Conservation (phyloP, 1,284 basidiomycete genomes). For the Moesziomyces sp. region DNA sequence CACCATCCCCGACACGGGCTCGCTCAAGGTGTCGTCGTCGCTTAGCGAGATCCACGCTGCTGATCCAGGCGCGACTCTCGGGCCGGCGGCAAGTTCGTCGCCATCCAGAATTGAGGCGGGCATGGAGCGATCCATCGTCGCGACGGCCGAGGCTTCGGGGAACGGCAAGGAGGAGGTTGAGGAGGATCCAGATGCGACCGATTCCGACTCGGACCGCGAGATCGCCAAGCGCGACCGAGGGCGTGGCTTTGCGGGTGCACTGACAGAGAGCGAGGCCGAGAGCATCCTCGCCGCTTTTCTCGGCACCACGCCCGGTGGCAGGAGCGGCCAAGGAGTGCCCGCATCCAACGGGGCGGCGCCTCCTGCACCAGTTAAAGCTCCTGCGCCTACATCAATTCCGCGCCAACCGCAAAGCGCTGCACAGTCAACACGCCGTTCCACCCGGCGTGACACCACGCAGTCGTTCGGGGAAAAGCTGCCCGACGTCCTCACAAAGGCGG, state of each 20-base stretch:
- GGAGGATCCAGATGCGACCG: slow-evolving; percentile 9
- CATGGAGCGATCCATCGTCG: too few relatives aligned
- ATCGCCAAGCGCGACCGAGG: slow-evolving; percentile 7
- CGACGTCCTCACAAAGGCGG: slow-evolving; percentile 21
- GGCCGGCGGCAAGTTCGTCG: neutral
- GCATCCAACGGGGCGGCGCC: neutral
- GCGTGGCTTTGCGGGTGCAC: slow-evolving; percentile 7
- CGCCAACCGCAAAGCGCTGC: neutral
- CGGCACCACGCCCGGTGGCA: slow-evolving; percentile 23
- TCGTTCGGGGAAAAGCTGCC: slow-evolving; percentile 45
- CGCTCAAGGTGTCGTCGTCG: slow-evolving; percentile 31
- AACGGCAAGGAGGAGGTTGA: slow-evolving; percentile 4
- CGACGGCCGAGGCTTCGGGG: neutral
- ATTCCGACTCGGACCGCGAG: slow-evolving; percentile 10
- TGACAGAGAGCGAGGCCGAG: slow-evolving; percentile 41
- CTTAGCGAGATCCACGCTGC: slow-evolving; percentile 29
- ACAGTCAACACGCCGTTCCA: slow-evolving; percentile 23
- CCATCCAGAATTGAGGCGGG: neutral
- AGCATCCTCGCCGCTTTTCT: slow-evolving; percentile 37
- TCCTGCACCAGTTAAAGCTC: neutral
- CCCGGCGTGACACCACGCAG: slow-evolving; percentile 25
- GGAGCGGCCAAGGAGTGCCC: slow-evolving; percentile 2
- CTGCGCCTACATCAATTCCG: neutral
- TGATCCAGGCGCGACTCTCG: slow-evolving; percentile 19
- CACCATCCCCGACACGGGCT: slow-evolving; percentile 25